Evolutionary conservation across 257 asterid genomes (phyloP), one percentile per base, ranked within the genome.

Genomic region (Salvia hispanica): DNA sequence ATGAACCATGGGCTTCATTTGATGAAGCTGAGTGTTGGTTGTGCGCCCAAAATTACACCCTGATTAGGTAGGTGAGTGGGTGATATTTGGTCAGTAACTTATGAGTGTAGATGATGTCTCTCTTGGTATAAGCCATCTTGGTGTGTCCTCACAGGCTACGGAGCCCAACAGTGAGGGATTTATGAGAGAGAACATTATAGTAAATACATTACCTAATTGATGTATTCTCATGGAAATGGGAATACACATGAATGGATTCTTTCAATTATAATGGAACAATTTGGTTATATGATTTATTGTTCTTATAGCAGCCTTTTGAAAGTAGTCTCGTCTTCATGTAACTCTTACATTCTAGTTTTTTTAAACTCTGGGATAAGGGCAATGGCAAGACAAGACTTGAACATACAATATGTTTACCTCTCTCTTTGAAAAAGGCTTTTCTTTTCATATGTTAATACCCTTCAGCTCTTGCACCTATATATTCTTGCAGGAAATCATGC

Each of bases 401-500:
- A 46, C 8, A 39, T 58, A 31, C 4, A 8, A 40, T 40, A 28
- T 36, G 45, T 62, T 36, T 55, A 28, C 39, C 31, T 31, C 18
- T 46, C 50, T 9, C 12, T 25, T 25, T 25, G 31, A 54, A 13
- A 46, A 16, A 33, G 50, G 47, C 10, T 64, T 68, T 6, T 43
- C 31, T 43, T 9, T 37, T 14, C 7, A 7, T n/a, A 16, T 58
- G 36, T 40, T 39, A 36, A 37, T 73, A 25, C 45, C n/a, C 2
- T 46, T 69, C 48, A 60, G 65, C 16, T 55, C 44, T 60, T 71
- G 40, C 7, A 36, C 28, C 42, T 43, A 3, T 57, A 36, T 42
- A 34, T 18, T 34, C 44, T 77, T 87, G 76, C 94, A 88, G 96
- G 96, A 86, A 34, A 62, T 70, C 69, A 75, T 90, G 80, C 57